Evolutionary conservation across 176 grass and related monocot species (phyloP).

Genomic region (Zoysia japonica): DNA sequence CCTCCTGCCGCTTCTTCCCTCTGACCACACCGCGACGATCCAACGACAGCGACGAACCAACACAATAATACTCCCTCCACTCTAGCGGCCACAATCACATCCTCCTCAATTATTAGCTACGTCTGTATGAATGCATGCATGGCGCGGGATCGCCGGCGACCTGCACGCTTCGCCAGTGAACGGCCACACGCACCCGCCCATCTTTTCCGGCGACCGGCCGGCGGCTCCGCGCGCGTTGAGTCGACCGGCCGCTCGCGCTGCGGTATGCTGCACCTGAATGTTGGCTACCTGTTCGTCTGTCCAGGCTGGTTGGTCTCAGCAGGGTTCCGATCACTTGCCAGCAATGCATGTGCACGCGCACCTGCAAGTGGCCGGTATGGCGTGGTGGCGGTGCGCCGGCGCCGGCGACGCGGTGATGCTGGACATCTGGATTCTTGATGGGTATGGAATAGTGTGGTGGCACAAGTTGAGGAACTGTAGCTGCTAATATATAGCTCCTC

Average conservation of each 20-base stretch:
- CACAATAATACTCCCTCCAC: background rate
- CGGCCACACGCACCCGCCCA: background rate
- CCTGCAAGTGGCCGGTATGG: constrained; percentile 28
- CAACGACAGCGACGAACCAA: constrained; percentile 28
- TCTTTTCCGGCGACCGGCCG: constrained; percentile 46
- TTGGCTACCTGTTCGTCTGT: background rate
- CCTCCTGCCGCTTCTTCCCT: background rate
- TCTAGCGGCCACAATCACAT: background rate
- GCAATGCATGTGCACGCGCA: too few species aligned
- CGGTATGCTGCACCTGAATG: background rate
- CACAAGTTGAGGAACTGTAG: background rate
- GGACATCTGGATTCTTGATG: background rate
- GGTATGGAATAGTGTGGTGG: background rate
- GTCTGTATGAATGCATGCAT: background rate
- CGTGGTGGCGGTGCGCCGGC: constrained; percentile 16
- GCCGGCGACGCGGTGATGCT: constrained; percentile 2
- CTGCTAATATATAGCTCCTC: background rate
- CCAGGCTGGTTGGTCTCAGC: background rate
- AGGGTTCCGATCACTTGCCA: background rate
- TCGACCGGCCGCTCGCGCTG: too few species aligned
- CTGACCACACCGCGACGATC: background rate
- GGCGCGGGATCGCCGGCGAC: constrained; percentile 17
- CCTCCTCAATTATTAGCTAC: background rate
- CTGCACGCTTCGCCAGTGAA: background rate
- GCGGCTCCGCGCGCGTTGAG: constrained; percentile 5